Base-by-base conservation (phyloP, 2,329 filamentous ascomycete genomes). In the Hirsutella minnesotensis region DNA sequence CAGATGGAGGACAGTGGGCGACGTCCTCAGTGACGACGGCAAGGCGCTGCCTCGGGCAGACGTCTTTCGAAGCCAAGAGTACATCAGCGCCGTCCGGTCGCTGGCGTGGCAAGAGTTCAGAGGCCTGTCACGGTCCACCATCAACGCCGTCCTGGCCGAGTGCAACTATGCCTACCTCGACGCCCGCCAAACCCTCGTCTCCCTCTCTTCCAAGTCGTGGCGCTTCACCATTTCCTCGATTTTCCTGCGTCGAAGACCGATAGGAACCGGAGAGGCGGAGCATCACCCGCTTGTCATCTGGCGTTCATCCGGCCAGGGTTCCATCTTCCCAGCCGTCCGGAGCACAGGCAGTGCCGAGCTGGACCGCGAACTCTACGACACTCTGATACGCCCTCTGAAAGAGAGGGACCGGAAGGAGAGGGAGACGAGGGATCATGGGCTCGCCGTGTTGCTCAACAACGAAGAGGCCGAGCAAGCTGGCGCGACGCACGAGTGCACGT, bases 81-180 rank as follows among this genome's bases (percentile, higher is more conserved):
- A 92, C 62, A 79, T 79, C 50, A 67, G 73, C 46, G 83, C 84
- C 8, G 83, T 82, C 8, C 77, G 77, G 55, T 62, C 66, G n/a
- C 66, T 85, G 20, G 73, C 84, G 20, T 81, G 78, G 60, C 74
- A 79, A 44, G 86, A 92, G 60, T 92, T 90, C 65, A 81, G 79
- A 53, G 81, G 79, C 18, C 65, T 90, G 35, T 79, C 82, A 12
- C 75, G 76, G 45, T 85, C 83, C 2, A 79, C 83, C 3, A 83
- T 90, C 61, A 78, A 81, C 55, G 85, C 81, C 9, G 84, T 92
- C 8, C 72, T 92, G 39, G 85, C 84, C 40, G 86, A 92, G 59
- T 78, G 75, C 55, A 92, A 92, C 62, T 80, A 85, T 61, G 83
- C 81, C 9, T 92, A 90, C 53, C 77, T 82, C 19, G 73, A 81